Conservation (phyloP, 106 monocot species). For the Dendrobium huoshanense region DNA sequence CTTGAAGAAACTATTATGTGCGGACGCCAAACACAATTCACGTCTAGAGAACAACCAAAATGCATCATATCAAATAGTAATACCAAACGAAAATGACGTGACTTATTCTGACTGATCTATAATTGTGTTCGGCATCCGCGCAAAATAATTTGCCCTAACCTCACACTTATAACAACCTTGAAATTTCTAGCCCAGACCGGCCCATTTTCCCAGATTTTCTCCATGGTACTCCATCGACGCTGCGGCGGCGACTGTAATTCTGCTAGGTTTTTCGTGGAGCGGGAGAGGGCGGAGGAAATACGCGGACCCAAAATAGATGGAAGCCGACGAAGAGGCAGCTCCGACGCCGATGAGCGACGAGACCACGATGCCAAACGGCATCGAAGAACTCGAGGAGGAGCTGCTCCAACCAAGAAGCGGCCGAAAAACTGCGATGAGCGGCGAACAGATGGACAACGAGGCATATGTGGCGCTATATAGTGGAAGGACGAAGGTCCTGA, state of each 20-base stretch:
- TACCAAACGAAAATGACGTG: too few species aligned
- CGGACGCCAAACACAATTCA: too few species aligned
- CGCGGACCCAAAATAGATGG: conserved; percentile 28
- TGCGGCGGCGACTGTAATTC: not conserved
- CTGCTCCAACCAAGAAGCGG: conserved; percentile 1
- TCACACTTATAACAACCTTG: not conserved
- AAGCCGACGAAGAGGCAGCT: conserved; percentile 47
- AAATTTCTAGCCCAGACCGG: not conserved
- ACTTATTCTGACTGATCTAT: too few species aligned
- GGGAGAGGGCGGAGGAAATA: not conserved
- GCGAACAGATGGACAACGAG: conserved; percentile 93
- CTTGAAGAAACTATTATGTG: too few species aligned
- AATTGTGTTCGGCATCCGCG: too few species aligned
- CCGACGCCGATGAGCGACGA: conserved; percentile 27
- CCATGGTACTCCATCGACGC: not conserved
- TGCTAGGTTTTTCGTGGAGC: conserved; percentile 10
- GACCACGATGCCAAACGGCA: conserved; percentile 36
- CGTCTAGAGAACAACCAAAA: too few species aligned
- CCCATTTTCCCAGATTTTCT: not conserved
- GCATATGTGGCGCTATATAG: conserved; percentile 77
- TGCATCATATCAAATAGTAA: too few species aligned
- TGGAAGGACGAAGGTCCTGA: conserved; percentile 61
- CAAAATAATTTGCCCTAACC: too few species aligned
- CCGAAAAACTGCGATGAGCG: conserved; percentile 30
- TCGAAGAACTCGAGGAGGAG: conserved; percentile 9